These are phyloP conservation scores for Pichia sp. DNA, from an alignment of 1,139 yeast genomes.

Conservation along the genomic window DNA sequence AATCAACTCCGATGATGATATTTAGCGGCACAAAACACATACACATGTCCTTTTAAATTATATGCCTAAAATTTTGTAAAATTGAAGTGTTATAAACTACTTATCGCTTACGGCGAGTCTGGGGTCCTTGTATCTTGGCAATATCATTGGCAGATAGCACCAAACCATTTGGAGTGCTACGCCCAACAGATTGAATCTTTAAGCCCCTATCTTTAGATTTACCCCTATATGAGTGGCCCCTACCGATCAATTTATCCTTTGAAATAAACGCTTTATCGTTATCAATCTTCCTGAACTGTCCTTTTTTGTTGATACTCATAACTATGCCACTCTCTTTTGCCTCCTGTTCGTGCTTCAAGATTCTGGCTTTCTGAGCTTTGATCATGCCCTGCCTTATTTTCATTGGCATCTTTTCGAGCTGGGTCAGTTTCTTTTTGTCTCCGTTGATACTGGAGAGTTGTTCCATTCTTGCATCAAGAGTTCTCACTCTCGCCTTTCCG, in stretches of 20 bases:
- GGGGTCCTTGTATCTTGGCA: slow-evolving; percentile 36
- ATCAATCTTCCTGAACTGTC: slow-evolving; percentile 51
- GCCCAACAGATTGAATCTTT: slow-evolving; percentile 68
- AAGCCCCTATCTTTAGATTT: slow-evolving; percentile 68
- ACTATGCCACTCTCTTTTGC: slow-evolving; percentile 89
- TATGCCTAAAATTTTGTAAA: neutral
- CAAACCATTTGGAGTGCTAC: slow-evolving; percentile 75
- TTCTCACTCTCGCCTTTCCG: slow-evolving; percentile 75
- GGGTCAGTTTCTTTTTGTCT: slow-evolving; percentile 33
- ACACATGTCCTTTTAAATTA: neutral
- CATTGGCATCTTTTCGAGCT: slow-evolving; percentile 82
- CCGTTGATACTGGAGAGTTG: slow-evolving; percentile 51
- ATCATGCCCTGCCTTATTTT: slow-evolving; percentile 80
- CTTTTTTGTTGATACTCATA: slow-evolving; percentile 59
- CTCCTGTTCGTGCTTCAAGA: slow-evolving; percentile 59
- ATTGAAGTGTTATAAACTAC: neutral
- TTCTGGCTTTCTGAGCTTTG: slow-evolving; percentile 47
- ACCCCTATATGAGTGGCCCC: slow-evolving; percentile 30
- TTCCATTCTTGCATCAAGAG: slow-evolving; percentile 64
- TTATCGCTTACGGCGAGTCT: slow-evolving; percentile 2
- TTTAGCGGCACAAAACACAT: neutral
- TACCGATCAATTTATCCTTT: slow-evolving; percentile 55
- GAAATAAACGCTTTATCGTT: slow-evolving; percentile 52
- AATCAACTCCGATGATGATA: neutral
- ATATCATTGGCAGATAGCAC: slow-evolving; percentile 70